Percentiles rank a stretch among this genome's conserved stretches.
These are phyloP conservation scores for Ceratobasidium sp. DNA, from an alignment of 1,284 basidiomycete genomes.

Conservation along the genomic window DNA sequence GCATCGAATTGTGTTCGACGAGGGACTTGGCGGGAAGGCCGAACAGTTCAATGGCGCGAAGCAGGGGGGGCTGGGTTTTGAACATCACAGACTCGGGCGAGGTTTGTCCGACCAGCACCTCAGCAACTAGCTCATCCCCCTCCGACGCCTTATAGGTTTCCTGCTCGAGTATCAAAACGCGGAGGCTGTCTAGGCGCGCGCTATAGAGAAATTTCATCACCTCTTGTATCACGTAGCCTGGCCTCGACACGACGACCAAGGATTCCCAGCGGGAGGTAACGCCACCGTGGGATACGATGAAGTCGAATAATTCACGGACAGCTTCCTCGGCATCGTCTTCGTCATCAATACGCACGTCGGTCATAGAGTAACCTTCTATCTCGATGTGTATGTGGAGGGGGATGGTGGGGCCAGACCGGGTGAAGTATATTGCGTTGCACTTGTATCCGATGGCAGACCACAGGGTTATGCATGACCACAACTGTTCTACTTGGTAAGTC, in stretches of 20 bases:
- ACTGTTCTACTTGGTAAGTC: not conserved
- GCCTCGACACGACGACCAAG: not conserved
- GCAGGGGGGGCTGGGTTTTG: slow-evolving; percentile 6
- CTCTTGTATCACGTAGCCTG: not conserved
- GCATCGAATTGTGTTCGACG: not conserved
- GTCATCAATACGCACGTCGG: not conserved
- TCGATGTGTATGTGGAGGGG: slow-evolving; percentile 21
- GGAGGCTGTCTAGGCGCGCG: slow-evolving; percentile 1
- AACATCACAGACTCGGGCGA: not conserved
- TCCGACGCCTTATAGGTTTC: not conserved
- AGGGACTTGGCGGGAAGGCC: slow-evolving; percentile 17
- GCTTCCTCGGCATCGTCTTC: not conserved
- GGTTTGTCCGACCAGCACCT: not conserved
- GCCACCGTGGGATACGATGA: slow-evolving; percentile 8
- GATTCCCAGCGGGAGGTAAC: slow-evolving; percentile 15
- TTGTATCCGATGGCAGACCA: not conserved
- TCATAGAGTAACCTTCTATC: not conserved
- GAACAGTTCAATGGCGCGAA: slow-evolving; percentile 7
- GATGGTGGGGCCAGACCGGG: not conserved
- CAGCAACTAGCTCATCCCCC: not conserved
- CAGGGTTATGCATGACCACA: slow-evolving; percentile 26
- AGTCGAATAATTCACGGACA: not conserved
- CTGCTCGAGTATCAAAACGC: not conserved
- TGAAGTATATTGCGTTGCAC: not conserved
- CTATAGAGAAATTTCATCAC: slow-evolving; percentile 5